These are phyloP conservation scores for Alliaria petiolata DNA, from an alignment of 345 rosid genomes.

Conservation along the genomic window DNA sequence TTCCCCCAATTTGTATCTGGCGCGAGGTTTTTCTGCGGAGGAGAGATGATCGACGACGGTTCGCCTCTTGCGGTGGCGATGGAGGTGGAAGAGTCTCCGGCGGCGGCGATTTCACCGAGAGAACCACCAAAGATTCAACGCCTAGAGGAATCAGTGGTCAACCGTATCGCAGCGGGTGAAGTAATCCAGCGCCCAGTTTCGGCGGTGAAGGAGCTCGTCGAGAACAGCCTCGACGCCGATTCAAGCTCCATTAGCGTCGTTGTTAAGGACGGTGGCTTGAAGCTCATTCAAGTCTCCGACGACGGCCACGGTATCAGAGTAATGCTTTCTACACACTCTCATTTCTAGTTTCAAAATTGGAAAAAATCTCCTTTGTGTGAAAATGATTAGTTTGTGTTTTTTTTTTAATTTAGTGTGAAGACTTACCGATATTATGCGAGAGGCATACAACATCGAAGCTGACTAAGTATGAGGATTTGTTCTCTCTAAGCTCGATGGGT, in stretches of 20 bases:
- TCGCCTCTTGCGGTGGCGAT: constrained; percentile 36
- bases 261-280: constrained; percentile 96
- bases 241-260: constrained; percentile 72
- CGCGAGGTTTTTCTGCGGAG: constrained; percentile 19
- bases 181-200: constrained; percentile 94
- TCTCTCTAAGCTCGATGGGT: constrained; percentile 82
- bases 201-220: constrained; percentile 92
- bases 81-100: constrained; percentile 25
- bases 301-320: constrained; percentile 97
- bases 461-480: constrained; percentile 73
- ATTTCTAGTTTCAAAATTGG: neutral
- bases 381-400: neutral
- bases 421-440: constrained; percentile 90
- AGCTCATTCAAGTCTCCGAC: constrained; percentile 97
- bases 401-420: constrained; percentile 48
- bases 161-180: constrained; percentile 96
- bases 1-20: neutral
- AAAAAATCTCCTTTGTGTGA: neutral
- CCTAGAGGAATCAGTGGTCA: constrained; percentile 78
- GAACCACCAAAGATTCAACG: constrained; percentile 83
- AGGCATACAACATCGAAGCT: constrained; percentile 95
- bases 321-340: neutral
- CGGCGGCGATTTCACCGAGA: constrained; percentile 5
- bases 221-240: constrained; percentile 88
- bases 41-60: constrained; percentile 11